Conservation (phyloP, 352 stramenopile genomes). For the Nothophytophthora sp. region DNA sequence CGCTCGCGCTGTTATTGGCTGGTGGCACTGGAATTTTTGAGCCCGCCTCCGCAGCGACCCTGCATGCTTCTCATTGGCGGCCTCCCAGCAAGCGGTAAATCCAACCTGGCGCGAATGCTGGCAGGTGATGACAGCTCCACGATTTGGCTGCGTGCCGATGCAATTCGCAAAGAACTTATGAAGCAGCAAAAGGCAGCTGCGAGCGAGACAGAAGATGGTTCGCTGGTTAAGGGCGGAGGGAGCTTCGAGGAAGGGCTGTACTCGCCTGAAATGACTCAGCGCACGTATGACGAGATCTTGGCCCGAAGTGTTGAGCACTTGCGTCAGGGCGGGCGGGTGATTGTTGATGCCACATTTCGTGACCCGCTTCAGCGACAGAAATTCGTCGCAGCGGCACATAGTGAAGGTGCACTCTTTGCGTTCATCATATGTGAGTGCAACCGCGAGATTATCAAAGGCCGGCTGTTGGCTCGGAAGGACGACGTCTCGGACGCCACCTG, state of each 20-base stretch:
- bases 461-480: slow-evolving; percentile 59
- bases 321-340: slow-evolving; percentile 48
- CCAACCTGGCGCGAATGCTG: slow-evolving; percentile 54
- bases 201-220: slow-evolving; percentile 8
- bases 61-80: slow-evolving; percentile 59
- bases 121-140: slow-evolving; percentile 41
- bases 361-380: slow-evolving; percentile 39
- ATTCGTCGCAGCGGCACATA: slow-evolving; percentile 42
- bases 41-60: slow-evolving; percentile 37
- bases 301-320: slow-evolving; percentile 33
- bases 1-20: slow-evolving; percentile 65
- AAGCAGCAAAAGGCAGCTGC: slow-evolving; percentile 5
- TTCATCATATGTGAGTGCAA: slow-evolving; percentile 67
- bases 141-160: slow-evolving; percentile 62
- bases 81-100: slow-evolving; percentile 68
- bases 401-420: slow-evolving; percentile 55
- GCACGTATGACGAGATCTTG: slow-evolving; percentile 70
- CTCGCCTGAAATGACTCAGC: slow-evolving; percentile 50
- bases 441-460: slow-evolving; percentile 66
- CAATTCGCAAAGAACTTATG: slow-evolving; percentile 63
- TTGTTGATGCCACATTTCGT: slow-evolving; percentile 67
- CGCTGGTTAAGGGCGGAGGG: slow-evolving; percentile 7
- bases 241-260: slow-evolving; percentile 67
- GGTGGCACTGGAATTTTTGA: slow-evolving; percentile 58
- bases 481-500: slow-evolving; percentile 71